Percentiles rank a stretch among this genome's conserved stretches.
Evolutionary conservation across 2,329 filamentous ascomycete species (phyloP).

Genomic region (Boeremia lycopersici): DNA sequence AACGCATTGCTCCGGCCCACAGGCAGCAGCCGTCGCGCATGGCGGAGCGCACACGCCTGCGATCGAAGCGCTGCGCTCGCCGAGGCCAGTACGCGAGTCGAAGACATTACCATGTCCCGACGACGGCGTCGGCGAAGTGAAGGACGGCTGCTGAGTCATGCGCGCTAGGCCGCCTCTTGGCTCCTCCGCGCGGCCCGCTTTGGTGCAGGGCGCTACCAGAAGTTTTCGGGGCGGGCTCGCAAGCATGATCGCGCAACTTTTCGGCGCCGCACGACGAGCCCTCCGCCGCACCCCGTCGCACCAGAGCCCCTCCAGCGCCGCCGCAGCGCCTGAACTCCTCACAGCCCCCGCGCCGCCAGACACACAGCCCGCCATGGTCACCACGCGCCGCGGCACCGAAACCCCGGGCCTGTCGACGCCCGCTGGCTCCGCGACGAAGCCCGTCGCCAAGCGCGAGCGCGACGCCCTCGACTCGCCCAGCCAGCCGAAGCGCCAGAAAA

Average conservation of each 20-base stretch:
- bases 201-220: slow-evolving; percentile 16
- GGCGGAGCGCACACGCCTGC: slow-evolving; percentile 28
- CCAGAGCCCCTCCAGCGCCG: slow-evolving; percentile 28
- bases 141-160: slow-evolving; percentile 4
- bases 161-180: slow-evolving; percentile 2
- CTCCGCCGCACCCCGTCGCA: slow-evolving; percentile 40
- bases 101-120: slow-evolving; percentile 25
- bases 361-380: slow-evolving; percentile 38
- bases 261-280: slow-evolving; percentile 37
- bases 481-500: slow-evolving; percentile 36
- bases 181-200: slow-evolving; percentile 20
- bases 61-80: slow-evolving; percentile 11
- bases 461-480: slow-evolving; percentile 40
- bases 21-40: slow-evolving; percentile 17
- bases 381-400: slow-evolving; percentile 41
- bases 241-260: slow-evolving; percentile 42
- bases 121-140: neutral
- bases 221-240: slow-evolving; percentile 13
- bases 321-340: slow-evolving; percentile 15
- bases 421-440: slow-evolving; percentile 31
- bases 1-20: neutral
- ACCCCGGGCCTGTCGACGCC: slow-evolving; percentile 34
- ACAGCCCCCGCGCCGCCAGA: slow-evolving; percentile 16
- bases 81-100: slow-evolving; percentile 19
- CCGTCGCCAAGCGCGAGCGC: slow-evolving; percentile 35